phyloP scores from a whole-genome alignment of 2,329 filamentous ascomycete species.

The Pseudogymnoascus sp. region DNA sequence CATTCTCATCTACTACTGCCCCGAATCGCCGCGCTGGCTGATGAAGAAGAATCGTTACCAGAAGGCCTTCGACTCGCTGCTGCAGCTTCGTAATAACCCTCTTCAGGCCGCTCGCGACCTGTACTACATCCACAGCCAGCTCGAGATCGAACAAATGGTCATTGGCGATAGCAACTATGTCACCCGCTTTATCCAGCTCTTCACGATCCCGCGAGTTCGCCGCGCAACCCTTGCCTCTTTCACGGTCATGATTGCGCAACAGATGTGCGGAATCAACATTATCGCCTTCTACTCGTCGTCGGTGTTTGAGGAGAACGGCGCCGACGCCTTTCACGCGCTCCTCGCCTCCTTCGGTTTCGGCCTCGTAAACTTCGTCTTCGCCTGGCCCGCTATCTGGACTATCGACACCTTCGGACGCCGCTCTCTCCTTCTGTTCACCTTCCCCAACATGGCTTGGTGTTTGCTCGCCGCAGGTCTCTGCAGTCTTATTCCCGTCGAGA shows the following conservation, averaged over 20 bases:
- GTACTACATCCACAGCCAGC: constrained; percentile 56
- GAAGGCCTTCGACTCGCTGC: constrained; percentile 50
- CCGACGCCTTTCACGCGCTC: constrained; percentile 44
- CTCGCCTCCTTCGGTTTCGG: constrained; percentile 57
- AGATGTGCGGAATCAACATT: constrained; percentile 38
- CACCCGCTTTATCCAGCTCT: constrained; percentile 53
- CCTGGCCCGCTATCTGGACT: constrained; percentile 56
- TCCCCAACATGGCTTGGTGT: constrained; percentile 58
- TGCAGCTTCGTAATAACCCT: constrained; percentile 43
- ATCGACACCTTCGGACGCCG: constrained; percentile 58
- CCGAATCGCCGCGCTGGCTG: constrained; percentile 55
- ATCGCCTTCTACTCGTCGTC: constrained; percentile 66
- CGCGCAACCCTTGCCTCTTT: constrained; percentile 67
- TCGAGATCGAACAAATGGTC: constrained; percentile 47
- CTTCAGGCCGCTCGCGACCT: constrained; percentile 54
- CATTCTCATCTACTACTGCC: constrained; percentile 55
- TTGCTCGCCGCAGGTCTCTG: constrained; percentile 50
- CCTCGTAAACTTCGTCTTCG: constrained; percentile 54
- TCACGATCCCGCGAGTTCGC: constrained; percentile 58
- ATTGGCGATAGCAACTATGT: constrained; percentile 46
- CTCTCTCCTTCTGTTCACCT: constrained; percentile 52
- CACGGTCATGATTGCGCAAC: constrained; percentile 56
- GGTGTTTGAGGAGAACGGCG: constrained; percentile 48
- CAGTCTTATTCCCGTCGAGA: constrained; percentile 37
- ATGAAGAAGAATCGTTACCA: constrained; percentile 57